Base-by-base conservation (phyloP, 2,329 filamentous ascomycete species). In the Neonectria sp. region DNA sequence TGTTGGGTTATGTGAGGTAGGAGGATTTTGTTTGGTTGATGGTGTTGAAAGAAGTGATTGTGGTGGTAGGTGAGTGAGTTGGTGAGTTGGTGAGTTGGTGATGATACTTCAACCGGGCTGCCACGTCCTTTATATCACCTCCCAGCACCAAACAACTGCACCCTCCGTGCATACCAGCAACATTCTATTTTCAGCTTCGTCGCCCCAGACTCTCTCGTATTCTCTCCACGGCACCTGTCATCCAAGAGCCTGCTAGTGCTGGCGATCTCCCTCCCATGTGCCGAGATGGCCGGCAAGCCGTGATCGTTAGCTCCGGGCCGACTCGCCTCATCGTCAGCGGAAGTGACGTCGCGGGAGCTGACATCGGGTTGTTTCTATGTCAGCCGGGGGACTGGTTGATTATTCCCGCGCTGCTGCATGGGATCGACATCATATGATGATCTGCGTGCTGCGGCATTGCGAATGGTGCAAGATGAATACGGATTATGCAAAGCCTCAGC, bases 121-220 rank as follows among this genome's bases (percentile, higher is more conserved):
- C 53, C 46, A 37, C 21, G n/a, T 21, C 43, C 21, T 57, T 53
- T 53, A 53, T 35, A 53, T 24, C 5, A 13, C 12, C 2, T 3
- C n/a, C 13, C 56, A 37, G 29, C 56, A 25, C 45, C 29, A 12
- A 57, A 31, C 40, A 57, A 48, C 3, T 37, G 7, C 21, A 12
- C 21, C 17, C 33, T 49, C 40, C 27, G 40, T 49, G 56, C 29
- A 21, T 46, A 17, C 11, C 11, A 17, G 5, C 21, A 31, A 29
- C 24, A 31, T 17, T 12, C 58, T 60, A 60, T 60, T 60, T 60
- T 25, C 35, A 53, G 58, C 25, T 13, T 27, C 27, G 8, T 6
- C 31, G n/a, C 51, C 51, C 31, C 51, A 51, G 21, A 15, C 24
- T 17, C 35, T 35, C 56, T 60, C 58, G 58, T 60, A 60, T 60